Conservation (phyloP, 192 early-diverging fungal species). For the Coemansia sp. region DNA sequence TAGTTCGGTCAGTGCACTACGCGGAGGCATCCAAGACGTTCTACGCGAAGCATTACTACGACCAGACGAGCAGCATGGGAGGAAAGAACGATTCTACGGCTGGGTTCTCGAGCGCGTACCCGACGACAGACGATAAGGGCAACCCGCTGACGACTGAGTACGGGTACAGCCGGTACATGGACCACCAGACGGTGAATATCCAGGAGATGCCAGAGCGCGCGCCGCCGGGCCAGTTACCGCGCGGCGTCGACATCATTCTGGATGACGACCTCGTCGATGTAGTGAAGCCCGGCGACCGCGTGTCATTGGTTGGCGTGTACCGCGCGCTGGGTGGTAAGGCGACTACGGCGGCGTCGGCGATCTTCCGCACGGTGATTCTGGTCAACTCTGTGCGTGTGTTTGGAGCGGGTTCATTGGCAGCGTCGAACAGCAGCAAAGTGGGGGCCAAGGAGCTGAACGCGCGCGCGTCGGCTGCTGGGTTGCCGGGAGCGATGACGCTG, state of each 20-base stretch:
- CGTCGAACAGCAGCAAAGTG: slow-evolving; percentile 42
- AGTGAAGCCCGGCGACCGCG: slow-evolving; percentile 96
- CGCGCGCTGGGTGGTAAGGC: slow-evolving; percentile 80
- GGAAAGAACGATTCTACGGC: slow-evolving; percentile 14
- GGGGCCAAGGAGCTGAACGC: slow-evolving; percentile 25
- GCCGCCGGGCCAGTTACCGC: slow-evolving; percentile 89
- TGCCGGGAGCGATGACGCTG: slow-evolving; percentile 64
- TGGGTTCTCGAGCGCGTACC: slow-evolving; percentile 75
- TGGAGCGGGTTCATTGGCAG: slow-evolving; percentile 72
- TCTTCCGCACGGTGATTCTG: slow-evolving; percentile 89
- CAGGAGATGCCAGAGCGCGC: slow-evolving; percentile 99
- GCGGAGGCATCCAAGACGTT: slow-evolving; percentile 82
- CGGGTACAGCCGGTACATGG: slow-evolving; percentile 84
- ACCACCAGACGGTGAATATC: slow-evolving; percentile 90
- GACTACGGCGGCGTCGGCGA: slow-evolving; percentile 73
- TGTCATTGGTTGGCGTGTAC: slow-evolving; percentile 92
- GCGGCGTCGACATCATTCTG: slow-evolving; percentile 91
- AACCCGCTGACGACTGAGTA: slow-evolving; percentile 92
- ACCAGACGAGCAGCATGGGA: slow-evolving; percentile 78
- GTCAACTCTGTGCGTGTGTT: slow-evolving; percentile 81
- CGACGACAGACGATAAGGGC: slow-evolving; percentile 93
- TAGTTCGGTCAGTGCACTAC: slow-evolving; percentile 89
- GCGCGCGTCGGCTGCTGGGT: slow-evolving; percentile 29
- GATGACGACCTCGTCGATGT: slow-evolving; percentile 96
- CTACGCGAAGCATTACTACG: slow-evolving; percentile 81